phyloP scores from a whole-genome alignment of 352 stramenopile genomes.

The Pythium apleroticum region DNA sequence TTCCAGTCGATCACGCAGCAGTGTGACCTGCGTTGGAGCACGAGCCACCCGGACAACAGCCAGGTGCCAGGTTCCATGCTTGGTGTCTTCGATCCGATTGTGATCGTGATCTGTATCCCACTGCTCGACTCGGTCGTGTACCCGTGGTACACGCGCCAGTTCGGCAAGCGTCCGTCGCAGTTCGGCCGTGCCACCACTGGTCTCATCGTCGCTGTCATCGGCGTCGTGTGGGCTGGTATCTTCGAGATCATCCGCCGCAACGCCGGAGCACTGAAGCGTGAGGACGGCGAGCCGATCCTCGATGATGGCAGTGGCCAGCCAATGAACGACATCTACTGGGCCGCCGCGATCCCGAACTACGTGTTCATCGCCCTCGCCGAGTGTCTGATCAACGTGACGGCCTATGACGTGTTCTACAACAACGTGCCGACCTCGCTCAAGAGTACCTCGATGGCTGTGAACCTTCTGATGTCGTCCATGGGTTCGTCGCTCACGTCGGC shows the following conservation, averaged over 20 bases:
- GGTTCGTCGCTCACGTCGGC: conserved; percentile 54
- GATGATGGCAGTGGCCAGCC: conserved; percentile 41
- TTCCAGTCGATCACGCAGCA: conserved; percentile 72
- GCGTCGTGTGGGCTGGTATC: conserved; percentile 43
- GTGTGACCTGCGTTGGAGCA: conserved; percentile 51
- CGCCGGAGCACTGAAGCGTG: conserved; percentile 34
- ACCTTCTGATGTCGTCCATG: conserved; percentile 60
- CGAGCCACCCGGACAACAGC: conserved; percentile 27
- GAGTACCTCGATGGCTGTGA: conserved; percentile 52
- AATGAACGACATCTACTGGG: conserved; percentile 70
- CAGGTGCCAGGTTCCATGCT: conserved; percentile 58
- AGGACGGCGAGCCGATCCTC: conserved; percentile 34
- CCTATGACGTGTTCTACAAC: conserved; percentile 63
- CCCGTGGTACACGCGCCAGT: conserved; percentile 29
- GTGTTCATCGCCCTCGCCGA: conserved; percentile 55
- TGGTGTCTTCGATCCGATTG: conserved; percentile 37
- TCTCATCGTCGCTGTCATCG: conserved; percentile 35
- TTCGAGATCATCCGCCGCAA: conserved; percentile 61
- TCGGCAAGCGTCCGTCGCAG: conserved; percentile 31
- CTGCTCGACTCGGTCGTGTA: conserved; percentile 33
- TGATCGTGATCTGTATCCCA: conserved; percentile 39
- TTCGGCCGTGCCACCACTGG: conserved; percentile 39
- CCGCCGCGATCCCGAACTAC: conserved; percentile 50
- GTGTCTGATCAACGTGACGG: conserved; percentile 65
- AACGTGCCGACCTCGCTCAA: conserved; percentile 53